Percentiles rank a stretch among this genome's conserved stretches.
phyloP scores from a whole-genome alignment of 495 filamentous ascomycete species.

The Penicillium soppii region DNA sequence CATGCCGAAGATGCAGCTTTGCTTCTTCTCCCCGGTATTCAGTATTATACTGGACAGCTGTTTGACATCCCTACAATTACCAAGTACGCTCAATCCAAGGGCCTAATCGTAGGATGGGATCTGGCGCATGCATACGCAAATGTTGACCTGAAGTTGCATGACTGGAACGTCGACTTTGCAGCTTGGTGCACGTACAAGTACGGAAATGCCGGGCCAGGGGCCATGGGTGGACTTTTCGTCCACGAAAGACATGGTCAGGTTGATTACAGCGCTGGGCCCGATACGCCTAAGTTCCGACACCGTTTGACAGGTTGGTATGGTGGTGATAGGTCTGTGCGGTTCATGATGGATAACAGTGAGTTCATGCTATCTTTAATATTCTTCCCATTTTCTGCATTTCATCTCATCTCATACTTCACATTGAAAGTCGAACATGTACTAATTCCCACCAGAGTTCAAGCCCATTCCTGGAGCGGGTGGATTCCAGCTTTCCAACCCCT shows the following conservation, averaged over 20 bases:
- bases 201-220: constrained; percentile 83
- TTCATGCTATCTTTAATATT: not conserved
- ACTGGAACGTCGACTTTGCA: constrained; percentile 94
- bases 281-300: constrained; percentile 47
- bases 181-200: constrained; percentile 99
- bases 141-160: constrained; percentile 75
- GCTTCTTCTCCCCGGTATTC: constrained; percentile 84
- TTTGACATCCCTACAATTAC: constrained; percentile 90
- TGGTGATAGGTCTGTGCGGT: constrained; percentile 72
- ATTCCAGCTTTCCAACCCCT: constrained; percentile 62
- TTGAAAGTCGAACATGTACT: not conserved
- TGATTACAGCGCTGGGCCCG: constrained; percentile 45
- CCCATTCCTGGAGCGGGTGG: constrained; percentile 66
- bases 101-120: constrained; percentile 87
- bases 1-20: constrained; percentile 76
- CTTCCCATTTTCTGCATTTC: too few relatives aligned
- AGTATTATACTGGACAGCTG: constrained; percentile 92
- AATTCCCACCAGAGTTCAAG: constrained; percentile 56
- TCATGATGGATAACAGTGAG: constrained; percentile 72
- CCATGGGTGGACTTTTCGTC: constrained; percentile 84
- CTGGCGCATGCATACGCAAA: constrained; percentile 95
- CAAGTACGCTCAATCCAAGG: constrained; percentile 67
- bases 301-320: constrained; percentile 88
- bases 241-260: constrained; percentile 68
- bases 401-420: too few relatives aligned